phyloP scores from a whole-genome alignment of 345 rosid species.

The Eucalyptus erythrocorys region DNA sequence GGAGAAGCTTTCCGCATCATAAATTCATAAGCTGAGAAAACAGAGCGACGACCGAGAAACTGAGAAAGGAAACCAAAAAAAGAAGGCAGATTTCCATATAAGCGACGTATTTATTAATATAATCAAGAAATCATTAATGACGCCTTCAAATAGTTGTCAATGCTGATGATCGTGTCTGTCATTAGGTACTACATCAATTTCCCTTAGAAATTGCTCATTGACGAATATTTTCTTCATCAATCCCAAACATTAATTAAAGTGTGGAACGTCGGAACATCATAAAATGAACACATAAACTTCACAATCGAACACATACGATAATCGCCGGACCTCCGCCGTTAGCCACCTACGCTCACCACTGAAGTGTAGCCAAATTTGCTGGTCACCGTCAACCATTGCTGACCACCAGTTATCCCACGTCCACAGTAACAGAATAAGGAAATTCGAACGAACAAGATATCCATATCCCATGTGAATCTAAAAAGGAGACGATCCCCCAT shows the following conservation, averaged over 20 bases:
- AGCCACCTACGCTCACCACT: not conserved
- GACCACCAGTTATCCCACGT: not conserved
- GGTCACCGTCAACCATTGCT: not conserved
- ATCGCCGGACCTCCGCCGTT: not conserved
- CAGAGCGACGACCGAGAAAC: not conserved
- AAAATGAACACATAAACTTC: not conserved
- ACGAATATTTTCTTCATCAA: too few relatives aligned
- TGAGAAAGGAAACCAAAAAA: not conserved
- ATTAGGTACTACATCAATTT: not conserved
- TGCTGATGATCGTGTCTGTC: not conserved
- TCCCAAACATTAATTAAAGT: not conserved
- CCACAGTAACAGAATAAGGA: not conserved
- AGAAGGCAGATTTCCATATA: not conserved
- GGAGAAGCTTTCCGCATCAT: not conserved
- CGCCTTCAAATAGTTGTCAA: not conserved
- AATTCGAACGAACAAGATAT: not conserved
- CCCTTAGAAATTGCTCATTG: not conserved
- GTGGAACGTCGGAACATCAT: rapidly evolving
- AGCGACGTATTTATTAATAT: not conserved
- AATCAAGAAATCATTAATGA: not conserved
- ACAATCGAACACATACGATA: not conserved
- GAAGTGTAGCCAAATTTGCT: not conserved
- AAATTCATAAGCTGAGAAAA: not conserved
- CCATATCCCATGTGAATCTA: too few relatives aligned
- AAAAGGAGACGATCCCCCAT: not conserved